These are phyloP conservation scores for Vitis rupestris DNA, from an alignment of 164 flowering plant genomes.

Conservation along the genomic window DNA sequence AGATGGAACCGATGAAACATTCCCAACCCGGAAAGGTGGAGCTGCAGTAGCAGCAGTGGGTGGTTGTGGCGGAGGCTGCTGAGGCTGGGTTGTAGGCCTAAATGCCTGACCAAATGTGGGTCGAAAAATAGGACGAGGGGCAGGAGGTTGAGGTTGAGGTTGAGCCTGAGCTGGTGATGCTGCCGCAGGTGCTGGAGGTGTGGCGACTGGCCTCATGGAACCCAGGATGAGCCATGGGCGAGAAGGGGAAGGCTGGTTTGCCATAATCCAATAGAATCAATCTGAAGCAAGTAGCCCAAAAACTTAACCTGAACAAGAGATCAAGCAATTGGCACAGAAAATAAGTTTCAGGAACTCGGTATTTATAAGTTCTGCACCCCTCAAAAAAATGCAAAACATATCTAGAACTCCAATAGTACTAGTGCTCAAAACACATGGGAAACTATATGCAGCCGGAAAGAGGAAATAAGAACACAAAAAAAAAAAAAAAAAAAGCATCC, in stretches of 20 bases:
- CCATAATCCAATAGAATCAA: conserved; percentile 14
- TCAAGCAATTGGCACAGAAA: neutral
- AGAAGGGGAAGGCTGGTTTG: conserved; percentile 21
- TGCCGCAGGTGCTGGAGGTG: no score
- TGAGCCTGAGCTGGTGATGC: no score
- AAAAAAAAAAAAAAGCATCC: no score
- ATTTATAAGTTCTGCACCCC: conserved; percentile 17
- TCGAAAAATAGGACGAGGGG: conserved; percentile 19
- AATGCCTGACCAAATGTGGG: no score
- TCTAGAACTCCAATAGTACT: neutral
- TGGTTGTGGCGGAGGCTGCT: no score
- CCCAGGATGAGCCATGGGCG: conserved; percentile 46
- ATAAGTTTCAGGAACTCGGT: conserved; percentile 4
- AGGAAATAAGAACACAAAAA: no score
- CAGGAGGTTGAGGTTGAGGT: no score
- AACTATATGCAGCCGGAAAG: neutral
- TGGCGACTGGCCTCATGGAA: conserved; percentile 12
- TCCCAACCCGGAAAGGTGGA: no score
- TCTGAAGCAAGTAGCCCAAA: no score
- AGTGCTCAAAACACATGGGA: neutral
- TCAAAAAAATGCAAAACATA: neutral
- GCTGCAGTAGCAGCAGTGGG: no score
- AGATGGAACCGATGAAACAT: no score
- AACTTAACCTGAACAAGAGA: neutral
- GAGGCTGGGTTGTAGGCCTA: no score